Conservation (phyloP, 805 yeast species). For the Jamesozyma jinghongensis region DNA sequence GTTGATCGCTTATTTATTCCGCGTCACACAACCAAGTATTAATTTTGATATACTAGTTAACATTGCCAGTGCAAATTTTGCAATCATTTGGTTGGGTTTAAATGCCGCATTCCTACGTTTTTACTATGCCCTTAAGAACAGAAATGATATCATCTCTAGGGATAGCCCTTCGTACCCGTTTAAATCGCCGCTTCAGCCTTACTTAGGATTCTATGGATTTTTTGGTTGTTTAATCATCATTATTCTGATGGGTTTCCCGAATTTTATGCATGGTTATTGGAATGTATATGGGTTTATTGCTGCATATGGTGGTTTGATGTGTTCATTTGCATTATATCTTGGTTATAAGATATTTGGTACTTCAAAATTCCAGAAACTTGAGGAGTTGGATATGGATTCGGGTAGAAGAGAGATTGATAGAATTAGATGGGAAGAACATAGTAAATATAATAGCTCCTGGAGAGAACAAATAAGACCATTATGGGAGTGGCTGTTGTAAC, state of each 20-base stretch:
- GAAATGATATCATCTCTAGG: conserved; percentile 59
- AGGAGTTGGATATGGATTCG: conserved; percentile 70
- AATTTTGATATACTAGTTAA: conserved; percentile 62
- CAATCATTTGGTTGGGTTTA: conserved; percentile 73
- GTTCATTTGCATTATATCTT: conserved; percentile 42
- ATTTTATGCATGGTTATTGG: conserved; percentile 53
- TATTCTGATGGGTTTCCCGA: conserved; percentile 51
- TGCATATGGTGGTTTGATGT: conserved; percentile 51
- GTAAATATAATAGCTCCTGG: conserved; percentile 24
- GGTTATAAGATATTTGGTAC: conserved; percentile 54
- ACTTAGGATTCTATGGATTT: conserved; percentile 53
- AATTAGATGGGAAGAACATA: conserved; percentile 72
- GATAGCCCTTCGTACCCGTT: conserved; percentile 59
- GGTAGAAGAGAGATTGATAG: conserved; percentile 81
- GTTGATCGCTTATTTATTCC: conserved; percentile 53
- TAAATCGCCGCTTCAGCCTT: conserved; percentile 63
- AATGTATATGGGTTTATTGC: conserved; percentile 52
- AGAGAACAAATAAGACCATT: no score
- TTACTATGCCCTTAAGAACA: conserved; percentile 47
- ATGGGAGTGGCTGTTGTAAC: no score
- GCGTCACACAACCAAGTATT: no score
- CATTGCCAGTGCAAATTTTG: conserved; percentile 64
- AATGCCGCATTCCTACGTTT: conserved; percentile 56
- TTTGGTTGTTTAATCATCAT: conserved; percentile 44
- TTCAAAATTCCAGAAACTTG: conserved; percentile 57